Base-by-base conservation (phyloP, 1,284 basidiomycete genomes). In the Ganoderma lingzhi region DNA sequence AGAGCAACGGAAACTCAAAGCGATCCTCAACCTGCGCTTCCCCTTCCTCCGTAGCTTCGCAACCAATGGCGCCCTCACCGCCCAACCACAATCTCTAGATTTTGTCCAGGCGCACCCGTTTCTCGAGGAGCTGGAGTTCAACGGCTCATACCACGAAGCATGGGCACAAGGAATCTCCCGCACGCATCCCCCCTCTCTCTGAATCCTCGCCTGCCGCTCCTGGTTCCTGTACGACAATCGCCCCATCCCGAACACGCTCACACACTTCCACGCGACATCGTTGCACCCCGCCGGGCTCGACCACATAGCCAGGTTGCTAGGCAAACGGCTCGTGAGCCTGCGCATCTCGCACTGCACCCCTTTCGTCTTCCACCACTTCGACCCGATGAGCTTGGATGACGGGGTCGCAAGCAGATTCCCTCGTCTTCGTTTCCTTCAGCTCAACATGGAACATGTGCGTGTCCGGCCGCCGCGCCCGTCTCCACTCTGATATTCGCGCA, bases 361-460 rank as follows among this genome's bases (percentile, higher is more conserved):
- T 14, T 35, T 56, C 30, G 14, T 48, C n/a, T 14, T 12, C 23
- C 32, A 19, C 5, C 30, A 15, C 9, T 32, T 14, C 56, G 41
- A 51, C 15, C 45, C 58, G 6, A 42, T 41, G 60, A 48, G 51
- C 10, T 19, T 62, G 3, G 51, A 53, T 6, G 67, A n/a, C n/a
- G n/a, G 65, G 6, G 5, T 68, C 39, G 63, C n/a, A 2, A n/a
- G 37, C 19, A 17, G 17, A 6, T 65, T 68, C 30, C 67, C 67
- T 1, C 32, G 41, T 12, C 30, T 68, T 15, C 63, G 63, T 4
- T 48, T 65, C 53, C 41, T 68, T 2, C 63, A 68, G 15, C 42
- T 68, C 37, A 59, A 68, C 32, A 62, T 68, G 67, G 44, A 44
- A 15, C 23, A 61, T 6, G 67, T 68, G 41, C 15, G 67, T 37